A percentile compares a stretch with the other conserved stretches of the same genome.
These are phyloP conservation scores for Albugo laibachii DNA, from an alignment of 352 stramenopile genomes.

Conservation along the genomic window DNA sequence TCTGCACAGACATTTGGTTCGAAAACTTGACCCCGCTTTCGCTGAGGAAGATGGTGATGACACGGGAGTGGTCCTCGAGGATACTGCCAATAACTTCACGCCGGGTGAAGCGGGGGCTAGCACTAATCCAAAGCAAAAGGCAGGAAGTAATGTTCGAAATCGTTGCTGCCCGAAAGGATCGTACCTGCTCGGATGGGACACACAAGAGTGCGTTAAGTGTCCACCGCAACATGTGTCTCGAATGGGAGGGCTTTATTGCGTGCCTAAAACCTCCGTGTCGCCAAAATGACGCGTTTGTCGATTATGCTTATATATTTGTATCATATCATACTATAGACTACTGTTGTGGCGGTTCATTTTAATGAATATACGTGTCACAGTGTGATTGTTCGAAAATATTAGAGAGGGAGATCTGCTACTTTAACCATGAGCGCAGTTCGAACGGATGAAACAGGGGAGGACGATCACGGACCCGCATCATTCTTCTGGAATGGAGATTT, in stretches of 20 bases:
- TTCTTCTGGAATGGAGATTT: slow-evolving; percentile 19
- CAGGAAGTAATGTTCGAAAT: neutral
- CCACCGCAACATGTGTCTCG: slow-evolving; percentile 2
- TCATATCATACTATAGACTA: neutral
- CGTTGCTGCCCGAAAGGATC: slow-evolving; percentile 5
- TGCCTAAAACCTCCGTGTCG: neutral
- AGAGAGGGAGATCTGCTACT: neutral
- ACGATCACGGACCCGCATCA: neutral
- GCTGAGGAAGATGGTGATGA: neutral
- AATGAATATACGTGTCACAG: neutral
- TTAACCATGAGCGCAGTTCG: neutral
- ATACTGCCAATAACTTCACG: no score
- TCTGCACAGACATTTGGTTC: no score
- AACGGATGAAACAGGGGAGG: neutral
- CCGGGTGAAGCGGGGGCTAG: neutral
- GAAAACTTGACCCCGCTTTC: neutral
- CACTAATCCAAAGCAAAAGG: no score
- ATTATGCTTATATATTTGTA: neutral
- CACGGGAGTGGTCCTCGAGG: neutral
- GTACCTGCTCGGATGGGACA: slow-evolving; percentile 4
- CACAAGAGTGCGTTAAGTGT: neutral
- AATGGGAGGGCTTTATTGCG: slow-evolving; percentile 4
- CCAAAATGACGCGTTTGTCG: neutral
- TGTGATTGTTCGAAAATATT: neutral
- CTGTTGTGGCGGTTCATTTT: slow-evolving; percentile 1